Base-by-base conservation (phyloP, 805 yeast species). In the Candida pseudofarinosa region DNA sequence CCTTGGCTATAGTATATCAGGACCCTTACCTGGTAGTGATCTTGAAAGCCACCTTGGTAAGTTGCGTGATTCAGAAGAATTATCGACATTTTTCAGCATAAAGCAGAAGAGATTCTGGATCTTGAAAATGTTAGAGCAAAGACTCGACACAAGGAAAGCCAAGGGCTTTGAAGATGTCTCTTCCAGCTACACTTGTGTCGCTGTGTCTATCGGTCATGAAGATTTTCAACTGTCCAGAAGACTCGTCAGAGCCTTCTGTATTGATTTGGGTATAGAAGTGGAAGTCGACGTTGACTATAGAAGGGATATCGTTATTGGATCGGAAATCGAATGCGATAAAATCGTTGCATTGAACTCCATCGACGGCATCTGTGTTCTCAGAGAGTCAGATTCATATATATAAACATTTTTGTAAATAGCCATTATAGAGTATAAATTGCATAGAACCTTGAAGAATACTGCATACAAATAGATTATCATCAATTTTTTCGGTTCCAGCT, bases 221-320 rank as follows among this genome's bases (percentile, higher is more conserved):
- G 34, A 47, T 4, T 47, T 47, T 8, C 61, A 57, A 1, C 17
- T 44, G 12, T 38, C 42, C n/a, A 38, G 44, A 4, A 55, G 50
- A 2, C 36, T 73, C 1, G 66, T 66, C n/a, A 59, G 58, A 33
- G 83, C 70, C 0, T 77, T 64, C 52, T 79, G 84, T 47, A 49
- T 57, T 40, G 79, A 77, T 23, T 55, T 74, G 26, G 74, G 68
- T 17, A 50, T 74, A 10, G 76, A 70, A 41, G 76, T 78, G 16
- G 76, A 74, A n/a, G 55, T 77, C 10, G 33, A 49, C 44, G 42
- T 49, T 50, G 35, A 56, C 48, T 14, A 36, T 8, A 45, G 49
- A 12, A 34, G 43, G 6, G 53, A 54, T 14, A 56, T 59, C 3
- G 46, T 56, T 13, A 54, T 69, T 15, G 85, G 85, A 3, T 75